Evolutionary conservation across 2,329 filamentous ascomycete species (phyloP).

Genomic region (Fusarium begoniae): DNA sequence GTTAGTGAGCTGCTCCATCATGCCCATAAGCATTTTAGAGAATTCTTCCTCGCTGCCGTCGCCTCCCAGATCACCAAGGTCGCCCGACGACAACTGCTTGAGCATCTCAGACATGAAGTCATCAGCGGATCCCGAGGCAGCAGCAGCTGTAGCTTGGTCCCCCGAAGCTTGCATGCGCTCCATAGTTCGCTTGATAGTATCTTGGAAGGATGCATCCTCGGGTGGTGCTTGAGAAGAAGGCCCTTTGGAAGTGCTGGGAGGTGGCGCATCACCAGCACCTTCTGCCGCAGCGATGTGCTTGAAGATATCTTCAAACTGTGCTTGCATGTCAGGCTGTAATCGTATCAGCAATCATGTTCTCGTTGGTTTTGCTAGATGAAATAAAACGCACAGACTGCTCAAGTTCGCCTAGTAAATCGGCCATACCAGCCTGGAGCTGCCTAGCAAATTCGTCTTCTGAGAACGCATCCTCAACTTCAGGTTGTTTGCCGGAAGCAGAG

Average conservation of each 20-base stretch:
- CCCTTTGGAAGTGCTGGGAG: slow-evolving; percentile 37
- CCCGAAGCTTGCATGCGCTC: slow-evolving; percentile 93
- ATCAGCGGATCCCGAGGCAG: slow-evolving; percentile 72
- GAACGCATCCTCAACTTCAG: slow-evolving; percentile 52
- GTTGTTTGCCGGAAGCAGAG: slow-evolving; percentile 35
- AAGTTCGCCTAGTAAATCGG: slow-evolving; percentile 78
- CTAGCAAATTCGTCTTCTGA: slow-evolving; percentile 84
- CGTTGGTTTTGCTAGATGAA: not conserved
- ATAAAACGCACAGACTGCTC: slow-evolving; percentile 63
- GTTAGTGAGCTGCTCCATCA: slow-evolving; percentile 99
- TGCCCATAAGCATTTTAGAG: slow-evolving; percentile 92
- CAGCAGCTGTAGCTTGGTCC: slow-evolving; percentile 82
- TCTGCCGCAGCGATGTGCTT: slow-evolving; percentile 72
- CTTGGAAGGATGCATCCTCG: slow-evolving; percentile 79
- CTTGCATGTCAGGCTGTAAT: slow-evolving; percentile 73
- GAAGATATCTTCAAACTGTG: slow-evolving; percentile 81
- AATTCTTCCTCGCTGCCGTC: slow-evolving; percentile 81
- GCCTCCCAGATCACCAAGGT: slow-evolving; percentile 61
- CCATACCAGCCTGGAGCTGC: slow-evolving; percentile 91
- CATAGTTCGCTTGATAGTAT: slow-evolving; percentile 93
- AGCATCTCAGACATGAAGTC: slow-evolving; percentile 93
- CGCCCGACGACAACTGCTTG: slow-evolving; percentile 77
- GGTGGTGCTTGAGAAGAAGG: slow-evolving; percentile 49
- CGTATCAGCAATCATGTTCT: not conserved
- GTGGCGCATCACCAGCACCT: slow-evolving; percentile 37